phyloP scores from a whole-genome alignment of 305 asterid genomes.

The Solanum hybrid region DNA sequence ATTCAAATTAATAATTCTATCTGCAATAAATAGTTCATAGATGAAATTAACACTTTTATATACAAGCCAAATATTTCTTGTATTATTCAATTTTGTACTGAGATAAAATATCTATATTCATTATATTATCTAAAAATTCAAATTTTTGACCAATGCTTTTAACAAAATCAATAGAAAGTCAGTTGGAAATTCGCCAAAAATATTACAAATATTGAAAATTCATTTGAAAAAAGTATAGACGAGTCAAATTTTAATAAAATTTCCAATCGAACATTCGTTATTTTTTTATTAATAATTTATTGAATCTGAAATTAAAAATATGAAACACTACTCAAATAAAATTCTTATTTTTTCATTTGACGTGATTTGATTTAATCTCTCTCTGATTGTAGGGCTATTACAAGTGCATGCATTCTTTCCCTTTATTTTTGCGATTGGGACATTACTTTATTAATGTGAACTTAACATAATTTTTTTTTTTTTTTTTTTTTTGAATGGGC shows the following conservation, averaged over 20 bases:
- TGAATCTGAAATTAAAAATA: background rate
- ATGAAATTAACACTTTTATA: background rate
- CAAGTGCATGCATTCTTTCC: background rate
- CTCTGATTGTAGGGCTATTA: background rate
- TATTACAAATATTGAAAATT: background rate
- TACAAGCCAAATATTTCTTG: background rate
- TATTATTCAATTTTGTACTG: background rate
- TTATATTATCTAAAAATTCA: no score
- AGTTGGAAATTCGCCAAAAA: background rate
- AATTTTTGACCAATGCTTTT: background rate
- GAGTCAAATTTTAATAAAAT: background rate
- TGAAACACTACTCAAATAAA: background rate
- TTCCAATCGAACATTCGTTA: background rate
- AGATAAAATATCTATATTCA: no score
- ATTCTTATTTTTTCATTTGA: background rate
- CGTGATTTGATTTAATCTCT: background rate
- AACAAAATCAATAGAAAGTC: background rate
- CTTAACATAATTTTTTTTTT: background rate
- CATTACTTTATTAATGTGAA: background rate
- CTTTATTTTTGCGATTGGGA: background rate
- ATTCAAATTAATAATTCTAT: no score
- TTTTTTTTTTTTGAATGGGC: background rate
- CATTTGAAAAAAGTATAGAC: background rate
- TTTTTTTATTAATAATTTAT: no score
- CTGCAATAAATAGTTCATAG: no score